Evolutionary conservation across 768 basidiomycete species (phyloP).

Genomic region (Albatrellus ellisii): DNA sequence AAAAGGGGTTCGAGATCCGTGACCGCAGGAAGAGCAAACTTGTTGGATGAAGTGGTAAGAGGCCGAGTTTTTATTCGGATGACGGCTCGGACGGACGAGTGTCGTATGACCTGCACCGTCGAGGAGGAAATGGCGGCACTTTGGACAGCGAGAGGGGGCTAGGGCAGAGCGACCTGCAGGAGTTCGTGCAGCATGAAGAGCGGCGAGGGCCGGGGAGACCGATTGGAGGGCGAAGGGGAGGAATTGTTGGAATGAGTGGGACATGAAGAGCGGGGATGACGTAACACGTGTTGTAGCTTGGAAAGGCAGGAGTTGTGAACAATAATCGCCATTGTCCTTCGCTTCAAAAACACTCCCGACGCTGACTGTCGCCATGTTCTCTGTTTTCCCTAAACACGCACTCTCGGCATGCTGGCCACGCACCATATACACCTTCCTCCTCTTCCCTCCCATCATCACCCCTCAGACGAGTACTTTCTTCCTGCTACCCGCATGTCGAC

Average conservation of each 20-base stretch:
- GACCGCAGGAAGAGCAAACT: constrained; percentile 19
- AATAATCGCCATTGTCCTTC: not conserved
- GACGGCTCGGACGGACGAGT: constrained; percentile 21
- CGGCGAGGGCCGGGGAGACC: constrained; percentile 45
- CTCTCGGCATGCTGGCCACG: constrained; percentile 8
- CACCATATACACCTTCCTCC: not conserved
- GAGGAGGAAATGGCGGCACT: constrained; percentile 40
- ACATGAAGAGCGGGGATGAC: not conserved
- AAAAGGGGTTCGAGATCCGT: constrained; percentile 17
- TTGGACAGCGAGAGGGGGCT: constrained; percentile 27
- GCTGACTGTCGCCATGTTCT: not conserved
- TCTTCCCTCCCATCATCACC: constrained; percentile 1
- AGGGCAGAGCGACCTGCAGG: constrained; percentile 18
- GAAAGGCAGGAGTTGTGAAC: not conserved
- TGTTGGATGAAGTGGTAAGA: constrained; percentile 10
- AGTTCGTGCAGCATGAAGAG: constrained; percentile 39
- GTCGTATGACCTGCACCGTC: constrained; percentile 26
- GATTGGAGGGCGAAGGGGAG: constrained; percentile 36
- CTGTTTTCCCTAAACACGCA: constrained; percentile 1
- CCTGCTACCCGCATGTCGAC: constrained; percentile 13
- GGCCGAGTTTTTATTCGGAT: constrained; percentile 6
- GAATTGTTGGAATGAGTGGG: constrained; percentile 32
- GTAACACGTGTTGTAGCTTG: not conserved
- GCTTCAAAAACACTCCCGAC: not conserved
- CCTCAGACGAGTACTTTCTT: constrained; percentile 5